Conservation (phyloP, 176 grass and related monocot species). For the Triticum turgidum region DNA sequence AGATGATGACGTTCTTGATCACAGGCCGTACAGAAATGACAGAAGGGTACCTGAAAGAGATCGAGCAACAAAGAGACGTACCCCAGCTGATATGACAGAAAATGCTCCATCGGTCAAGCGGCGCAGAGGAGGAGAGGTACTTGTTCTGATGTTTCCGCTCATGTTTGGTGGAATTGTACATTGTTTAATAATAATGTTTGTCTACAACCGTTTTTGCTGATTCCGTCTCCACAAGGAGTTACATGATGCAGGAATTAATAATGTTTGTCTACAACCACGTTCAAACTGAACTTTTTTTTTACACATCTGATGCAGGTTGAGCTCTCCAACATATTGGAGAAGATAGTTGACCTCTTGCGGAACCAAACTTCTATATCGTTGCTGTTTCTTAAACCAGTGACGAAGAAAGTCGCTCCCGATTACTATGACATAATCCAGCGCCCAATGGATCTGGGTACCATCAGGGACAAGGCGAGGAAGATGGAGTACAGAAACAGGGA, state of each 20-base stretch:
- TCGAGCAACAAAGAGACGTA: constrained; percentile 50
- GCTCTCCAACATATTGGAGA: constrained; percentile 80
- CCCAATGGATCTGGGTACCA: constrained; percentile 95
- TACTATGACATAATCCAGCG: constrained; percentile 54
- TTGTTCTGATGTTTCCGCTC: neutral
- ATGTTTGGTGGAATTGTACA: constrained; percentile 15
- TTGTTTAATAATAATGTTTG: constrained; percentile 8
- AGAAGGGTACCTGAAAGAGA: constrained; percentile 76
- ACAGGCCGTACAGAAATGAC: constrained; percentile 80
- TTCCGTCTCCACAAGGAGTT: neutral
- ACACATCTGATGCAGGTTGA: constrained; percentile 65
- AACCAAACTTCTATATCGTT: constrained; percentile 35
- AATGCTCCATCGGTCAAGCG: constrained; percentile 58
- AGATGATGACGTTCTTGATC: constrained; percentile 83
- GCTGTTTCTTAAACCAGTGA: constrained; percentile 87
- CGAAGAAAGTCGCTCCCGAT: constrained; percentile 88
- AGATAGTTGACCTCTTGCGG: constrained; percentile 61
- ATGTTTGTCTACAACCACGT: neutral
- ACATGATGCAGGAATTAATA: neutral
- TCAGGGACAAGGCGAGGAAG: constrained; percentile 80
- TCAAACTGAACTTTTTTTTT: neutral
- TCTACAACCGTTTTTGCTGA: neutral
- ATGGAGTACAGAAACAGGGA: constrained; percentile 81
- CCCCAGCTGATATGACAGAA: constrained; percentile 50
- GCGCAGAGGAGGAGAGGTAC: constrained; percentile 90